Evolutionary conservation across 2,329 filamentous ascomycete genomes (phyloP).

Genomic region (Epichloe sp.): DNA sequence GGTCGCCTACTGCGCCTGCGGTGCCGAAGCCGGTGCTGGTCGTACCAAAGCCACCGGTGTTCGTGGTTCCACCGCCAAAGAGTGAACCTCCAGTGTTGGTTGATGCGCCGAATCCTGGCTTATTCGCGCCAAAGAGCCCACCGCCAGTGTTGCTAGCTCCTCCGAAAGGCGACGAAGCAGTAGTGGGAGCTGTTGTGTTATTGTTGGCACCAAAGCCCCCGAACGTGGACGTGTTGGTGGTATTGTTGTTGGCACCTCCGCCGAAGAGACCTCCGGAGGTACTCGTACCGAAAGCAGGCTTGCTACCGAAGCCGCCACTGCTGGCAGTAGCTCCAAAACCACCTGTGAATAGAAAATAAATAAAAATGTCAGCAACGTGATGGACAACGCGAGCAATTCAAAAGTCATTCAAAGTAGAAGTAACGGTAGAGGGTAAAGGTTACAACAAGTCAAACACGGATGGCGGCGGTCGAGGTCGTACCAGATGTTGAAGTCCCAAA

Average conservation of each 20-base stretch:
- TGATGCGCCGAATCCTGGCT: constrained; percentile 36
- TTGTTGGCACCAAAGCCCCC: constrained; percentile 28
- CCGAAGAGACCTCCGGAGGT: constrained; percentile 35
- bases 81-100: constrained; percentile 28
- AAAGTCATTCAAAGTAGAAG: background rate
- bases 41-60: constrained; percentile 20
- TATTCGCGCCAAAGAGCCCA: constrained; percentile 41
- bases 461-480: constrained; percentile 13
- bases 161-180: constrained; percentile 28
- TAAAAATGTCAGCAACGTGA: background rate
- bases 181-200: constrained; percentile 15
- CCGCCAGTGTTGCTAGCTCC: constrained; percentile 23
- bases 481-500: constrained; percentile 22
- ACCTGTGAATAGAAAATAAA: constrained; percentile 10
- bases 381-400: background rate
- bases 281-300: constrained; percentile 39
- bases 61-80: constrained; percentile 30
- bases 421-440: background rate
- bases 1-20: constrained; percentile 31
- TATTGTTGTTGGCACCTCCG: constrained; percentile 24
- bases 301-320: constrained; percentile 24
- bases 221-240: constrained; percentile 21
- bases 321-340: constrained; percentile 25
- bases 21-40: constrained; percentile 36
- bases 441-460: background rate